Evolutionary conservation across 768 basidiomycete genomes (phyloP).

Genomic region (Lactifluus hygrophoroides): DNA sequence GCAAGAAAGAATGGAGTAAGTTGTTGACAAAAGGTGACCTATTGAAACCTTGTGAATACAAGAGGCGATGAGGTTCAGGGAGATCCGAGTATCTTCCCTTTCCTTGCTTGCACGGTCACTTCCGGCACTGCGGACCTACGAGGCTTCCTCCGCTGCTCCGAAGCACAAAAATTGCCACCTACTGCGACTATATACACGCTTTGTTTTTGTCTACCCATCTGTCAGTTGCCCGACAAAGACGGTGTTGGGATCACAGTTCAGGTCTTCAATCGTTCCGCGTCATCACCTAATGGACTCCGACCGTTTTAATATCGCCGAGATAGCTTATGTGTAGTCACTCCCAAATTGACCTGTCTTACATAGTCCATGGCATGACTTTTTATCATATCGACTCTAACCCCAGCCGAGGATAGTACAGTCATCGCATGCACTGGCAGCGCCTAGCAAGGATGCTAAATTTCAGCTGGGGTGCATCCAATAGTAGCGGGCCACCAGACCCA

Average conservation of each 20-base stretch:
- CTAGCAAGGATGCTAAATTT: too few relatives aligned
- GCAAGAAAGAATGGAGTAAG: slow-evolving; percentile 51
- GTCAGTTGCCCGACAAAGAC: not conserved
- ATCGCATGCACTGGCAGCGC: too few relatives aligned
- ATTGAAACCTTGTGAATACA: slow-evolving; percentile 90
- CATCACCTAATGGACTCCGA: not conserved
- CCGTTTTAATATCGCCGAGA: not conserved
- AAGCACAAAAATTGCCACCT: not conserved
- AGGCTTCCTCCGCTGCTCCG: not conserved
- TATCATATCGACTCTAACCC: not conserved
- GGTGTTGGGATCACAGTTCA: too few relatives aligned
- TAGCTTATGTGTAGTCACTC: not conserved
- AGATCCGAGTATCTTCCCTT: not conserved
- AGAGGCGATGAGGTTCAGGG: slow-evolving; percentile 49
- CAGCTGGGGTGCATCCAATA: too few relatives aligned
- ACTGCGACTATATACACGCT: not conserved
- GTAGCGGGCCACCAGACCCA: too few relatives aligned
- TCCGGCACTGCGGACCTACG: not conserved
- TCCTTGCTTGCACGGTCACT: not conserved
- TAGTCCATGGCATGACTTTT: not conserved
- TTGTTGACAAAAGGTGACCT: slow-evolving; percentile 45
- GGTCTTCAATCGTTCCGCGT: too few relatives aligned
- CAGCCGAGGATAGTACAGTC: not conserved
- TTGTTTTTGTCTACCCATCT: not conserved
- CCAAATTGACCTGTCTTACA: not conserved